phyloP scores from a whole-genome alignment of 1,284 basidiomycete species.

The Fistulinella cinereoalba region DNA sequence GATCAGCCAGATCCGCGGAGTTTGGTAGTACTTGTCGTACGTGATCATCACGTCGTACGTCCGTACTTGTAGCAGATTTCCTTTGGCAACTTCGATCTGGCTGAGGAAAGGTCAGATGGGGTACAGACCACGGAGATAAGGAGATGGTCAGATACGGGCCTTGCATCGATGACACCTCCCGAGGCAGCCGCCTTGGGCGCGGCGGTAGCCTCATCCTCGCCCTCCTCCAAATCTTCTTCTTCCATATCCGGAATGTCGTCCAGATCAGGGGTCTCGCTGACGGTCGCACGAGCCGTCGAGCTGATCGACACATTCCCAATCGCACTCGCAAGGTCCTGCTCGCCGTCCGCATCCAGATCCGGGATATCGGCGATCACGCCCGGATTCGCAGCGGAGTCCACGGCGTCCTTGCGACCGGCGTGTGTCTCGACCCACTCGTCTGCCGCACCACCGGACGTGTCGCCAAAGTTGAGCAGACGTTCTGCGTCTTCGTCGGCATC shows the following conservation, averaged over 20 bases:
- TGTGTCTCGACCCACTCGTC: conserved; percentile 91
- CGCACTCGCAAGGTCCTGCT: conserved; percentile 41
- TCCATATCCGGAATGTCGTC: conserved; percentile 95
- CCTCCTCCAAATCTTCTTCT: conserved; percentile 75
- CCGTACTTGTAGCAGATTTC: conserved; percentile 89
- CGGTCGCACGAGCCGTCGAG: conserved; percentile 42
- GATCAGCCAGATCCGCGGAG: conserved; percentile 91
- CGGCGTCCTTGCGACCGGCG: conserved; percentile 59
- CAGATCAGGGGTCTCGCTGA: conserved; percentile 68
- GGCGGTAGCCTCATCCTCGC: conserved; percentile 81
- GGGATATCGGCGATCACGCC: conserved; percentile 79
- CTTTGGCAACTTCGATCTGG: conserved; percentile 61
- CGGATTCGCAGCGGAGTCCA: conserved; percentile 52
- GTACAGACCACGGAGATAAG: background rate
- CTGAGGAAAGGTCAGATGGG: conserved; percentile 33
- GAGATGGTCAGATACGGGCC: conserved; percentile 29
- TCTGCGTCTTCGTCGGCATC: conserved; percentile 95
- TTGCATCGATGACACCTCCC: conserved; percentile 38
- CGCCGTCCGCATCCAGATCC: conserved; percentile 65
- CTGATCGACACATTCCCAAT: conserved; percentile 41
- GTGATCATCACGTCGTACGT: conserved; percentile 99
- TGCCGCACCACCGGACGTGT: conserved; percentile 56
- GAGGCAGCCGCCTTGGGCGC: conserved; percentile 47
- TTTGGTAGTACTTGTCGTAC: conserved; percentile 99
- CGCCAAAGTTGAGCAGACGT: conserved; percentile 76